Percentiles rank a stretch among this genome's conserved stretches.
phyloP scores from a whole-genome alignment of 2,329 filamentous ascomycete genomes.

The Emergomyces africanus region DNA sequence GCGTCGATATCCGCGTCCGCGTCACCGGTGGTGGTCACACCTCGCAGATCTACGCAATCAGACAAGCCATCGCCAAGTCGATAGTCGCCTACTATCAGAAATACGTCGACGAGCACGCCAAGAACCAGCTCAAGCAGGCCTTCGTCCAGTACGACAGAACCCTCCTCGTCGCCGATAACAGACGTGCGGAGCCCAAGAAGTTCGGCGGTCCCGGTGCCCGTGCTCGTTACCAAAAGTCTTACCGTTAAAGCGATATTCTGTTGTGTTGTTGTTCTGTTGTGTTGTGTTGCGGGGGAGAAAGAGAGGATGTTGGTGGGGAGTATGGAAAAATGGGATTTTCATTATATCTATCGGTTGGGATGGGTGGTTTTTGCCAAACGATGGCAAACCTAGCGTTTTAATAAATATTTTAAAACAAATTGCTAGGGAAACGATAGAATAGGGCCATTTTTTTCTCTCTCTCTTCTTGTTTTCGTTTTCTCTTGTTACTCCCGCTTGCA shows the following conservation, averaged over 20 bases:
- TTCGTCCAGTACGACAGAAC: conserved; percentile 93
- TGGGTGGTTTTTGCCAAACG: neutral
- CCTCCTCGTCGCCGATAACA: conserved; percentile 97
- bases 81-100: conserved; percentile 99
- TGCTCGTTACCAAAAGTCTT: conserved; percentile 97
- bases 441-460: conserved; percentile 1
- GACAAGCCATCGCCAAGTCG: conserved; percentile 96
- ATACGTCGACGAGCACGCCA: conserved; percentile 99
- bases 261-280: neutral
- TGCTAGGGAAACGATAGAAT: conserved; percentile 3
- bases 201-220: conserved; percentile 72
- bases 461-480: neutral
- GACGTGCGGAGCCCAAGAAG: conserved; percentile 99
- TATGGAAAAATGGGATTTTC: neutral
- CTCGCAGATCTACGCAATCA: conserved; percentile 95
- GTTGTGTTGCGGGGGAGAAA: neutral
- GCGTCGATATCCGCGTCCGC: conserved; percentile 94
- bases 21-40: conserved; percentile 96
- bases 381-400: neutral
- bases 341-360: conserved; percentile 2
- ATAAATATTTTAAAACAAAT: neutral
- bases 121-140: conserved; percentile 98
- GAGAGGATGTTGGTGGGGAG: neutral
- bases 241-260: conserved; percentile 57
- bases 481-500: neutral